phyloP scores from a whole-genome alignment of 768 basidiomycete species.

The Macrolepiota fuliginosa region DNA sequence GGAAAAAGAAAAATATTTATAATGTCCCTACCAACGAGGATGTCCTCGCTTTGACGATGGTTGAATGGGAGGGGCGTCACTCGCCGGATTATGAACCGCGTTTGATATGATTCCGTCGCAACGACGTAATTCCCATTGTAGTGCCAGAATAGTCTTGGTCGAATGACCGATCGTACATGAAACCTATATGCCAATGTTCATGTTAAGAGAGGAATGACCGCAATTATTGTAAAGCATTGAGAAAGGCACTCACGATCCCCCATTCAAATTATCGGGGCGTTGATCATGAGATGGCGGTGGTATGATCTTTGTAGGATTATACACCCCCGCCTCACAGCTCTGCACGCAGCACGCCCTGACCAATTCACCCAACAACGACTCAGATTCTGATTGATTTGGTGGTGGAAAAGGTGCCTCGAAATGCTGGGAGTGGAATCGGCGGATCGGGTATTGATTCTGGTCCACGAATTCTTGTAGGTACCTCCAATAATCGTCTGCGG shows the following conservation, averaged over 20 bases:
- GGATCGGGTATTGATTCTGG: not conserved
- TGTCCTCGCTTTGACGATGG: not conserved
- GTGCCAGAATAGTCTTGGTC: not conserved
- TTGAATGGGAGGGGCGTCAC: not conserved
- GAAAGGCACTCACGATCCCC: not conserved
- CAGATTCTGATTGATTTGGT: too few species aligned
- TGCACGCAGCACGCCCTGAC: not conserved
- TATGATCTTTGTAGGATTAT: not conserved
- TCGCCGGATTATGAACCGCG: not conserved
- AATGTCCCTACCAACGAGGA: not conserved
- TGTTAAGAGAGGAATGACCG: not conserved
- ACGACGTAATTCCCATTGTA: not conserved
- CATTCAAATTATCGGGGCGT: not conserved
- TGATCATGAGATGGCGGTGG: not conserved
- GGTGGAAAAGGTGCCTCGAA: not conserved
- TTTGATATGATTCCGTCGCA: not conserved
- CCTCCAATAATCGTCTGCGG: not conserved
- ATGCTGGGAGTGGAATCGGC: not conserved
- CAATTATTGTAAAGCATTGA: not conserved
- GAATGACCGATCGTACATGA: not conserved
- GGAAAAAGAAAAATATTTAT: not conserved
- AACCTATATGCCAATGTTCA: not conserved
- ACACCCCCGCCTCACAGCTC: not conserved
- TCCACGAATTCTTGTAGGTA: not conserved
- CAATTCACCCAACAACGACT: not conserved